These are phyloP conservation scores for Chytriomyces confervae DNA, from an alignment of 192 early-diverging fungal genomes.

Conservation along the genomic window DNA sequence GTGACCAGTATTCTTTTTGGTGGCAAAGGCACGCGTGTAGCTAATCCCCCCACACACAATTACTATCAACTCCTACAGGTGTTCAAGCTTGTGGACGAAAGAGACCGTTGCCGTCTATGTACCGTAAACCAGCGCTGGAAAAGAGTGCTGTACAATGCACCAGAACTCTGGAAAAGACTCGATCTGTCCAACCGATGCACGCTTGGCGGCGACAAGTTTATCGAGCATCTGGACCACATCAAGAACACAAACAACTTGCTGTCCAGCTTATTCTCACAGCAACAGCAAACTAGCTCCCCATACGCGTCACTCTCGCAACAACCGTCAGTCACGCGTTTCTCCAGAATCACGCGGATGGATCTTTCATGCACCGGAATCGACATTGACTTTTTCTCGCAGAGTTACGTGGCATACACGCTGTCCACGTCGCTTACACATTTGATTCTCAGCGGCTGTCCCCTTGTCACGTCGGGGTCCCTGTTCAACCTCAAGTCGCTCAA, in stretches of 20 bases:
- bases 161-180: conserved; percentile 44
- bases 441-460: conserved; percentile 50
- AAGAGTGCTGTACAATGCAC: conserved; percentile 35
- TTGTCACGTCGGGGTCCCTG: conserved; percentile 41
- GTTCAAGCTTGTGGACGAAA: conserved; percentile 28
- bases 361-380: conserved; percentile 52
- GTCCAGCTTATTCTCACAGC: neutral
- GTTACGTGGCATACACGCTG: conserved; percentile 11
- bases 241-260: conserved; percentile 11
- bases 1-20: neutral
- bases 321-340: conserved; percentile 38
- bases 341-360: conserved; percentile 40
- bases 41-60: no score
- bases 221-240: conserved; percentile 13
- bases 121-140: conserved; percentile 20
- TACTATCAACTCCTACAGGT: neutral
- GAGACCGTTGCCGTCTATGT: conserved; percentile 26
- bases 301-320: neutral
- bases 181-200: conserved; percentile 49
- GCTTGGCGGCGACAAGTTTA: conserved; percentile 41
- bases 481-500: conserved; percentile 36
- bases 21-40: no score
- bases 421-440: conserved; percentile 38
- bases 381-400: conserved; percentile 29
- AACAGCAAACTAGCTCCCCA: neutral